Evolutionary conservation across 768 basidiomycete species (phyloP).

Genomic region (Serendipita indica): DNA sequence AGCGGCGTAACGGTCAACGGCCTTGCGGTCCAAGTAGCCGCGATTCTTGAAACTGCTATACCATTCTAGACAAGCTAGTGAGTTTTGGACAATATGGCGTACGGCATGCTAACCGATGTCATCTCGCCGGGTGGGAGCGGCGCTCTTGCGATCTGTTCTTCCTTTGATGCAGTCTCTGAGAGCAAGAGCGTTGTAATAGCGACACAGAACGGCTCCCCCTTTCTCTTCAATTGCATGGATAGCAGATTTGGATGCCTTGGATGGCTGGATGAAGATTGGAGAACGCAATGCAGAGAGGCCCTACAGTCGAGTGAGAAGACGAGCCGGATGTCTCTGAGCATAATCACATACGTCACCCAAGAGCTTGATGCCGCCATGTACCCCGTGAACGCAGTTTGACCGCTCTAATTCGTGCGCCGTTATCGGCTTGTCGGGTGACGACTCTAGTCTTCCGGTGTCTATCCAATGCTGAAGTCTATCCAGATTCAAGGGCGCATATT

Average conservation of each 20-base stretch:
- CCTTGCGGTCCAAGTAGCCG: constrained; percentile 1
- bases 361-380: constrained; percentile 83
- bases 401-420: constrained; percentile 73
- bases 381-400: constrained; percentile 78
- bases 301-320: constrained; percentile 23
- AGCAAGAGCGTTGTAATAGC: constrained; percentile 79
- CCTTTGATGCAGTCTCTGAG: constrained; percentile 66
- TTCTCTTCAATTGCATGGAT: constrained; percentile 67
- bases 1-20: background rate
- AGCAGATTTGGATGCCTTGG: constrained; percentile 75
- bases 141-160: constrained; percentile 50
- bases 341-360: constrained; percentile 53
- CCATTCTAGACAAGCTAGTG: constrained; percentile 15
- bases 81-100: too few species aligned
- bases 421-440: constrained; percentile 67
- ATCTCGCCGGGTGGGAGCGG: constrained; percentile 70
- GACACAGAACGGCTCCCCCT: constrained; percentile 76
- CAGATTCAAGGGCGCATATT: constrained; percentile 71
- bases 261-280: constrained; percentile 66
- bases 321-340: background rate
- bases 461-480: constrained; percentile 86
- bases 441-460: constrained; percentile 63
- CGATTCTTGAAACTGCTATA: constrained; percentile 4
- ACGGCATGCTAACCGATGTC: constrained; percentile 53
- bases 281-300: constrained; percentile 50